Base-by-base conservation (phyloP, 2,329 filamentous ascomycete genomes). In the Alternaria infectoria region DNA sequence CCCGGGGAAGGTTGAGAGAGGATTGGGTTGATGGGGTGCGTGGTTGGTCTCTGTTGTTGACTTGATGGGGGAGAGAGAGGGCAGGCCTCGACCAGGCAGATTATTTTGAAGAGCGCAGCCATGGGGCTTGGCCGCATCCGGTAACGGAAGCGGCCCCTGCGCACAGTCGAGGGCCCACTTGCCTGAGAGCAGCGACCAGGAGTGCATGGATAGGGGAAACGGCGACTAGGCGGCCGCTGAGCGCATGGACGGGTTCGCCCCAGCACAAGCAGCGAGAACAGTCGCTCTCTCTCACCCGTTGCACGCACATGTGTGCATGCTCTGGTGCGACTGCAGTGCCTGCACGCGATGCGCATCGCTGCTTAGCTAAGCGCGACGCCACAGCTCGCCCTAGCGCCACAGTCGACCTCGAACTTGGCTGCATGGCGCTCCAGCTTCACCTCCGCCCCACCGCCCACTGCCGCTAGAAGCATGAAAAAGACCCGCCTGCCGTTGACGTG, bases 1-100 rank as follows among this genome's bases (percentile, higher is more conserved):
- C 79, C 79, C 79, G 79, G 69, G 64, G 74, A 73, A 71, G 71
- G 74, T 72, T 70, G 70, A 64, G 69, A 69, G 69, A 70, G 73
- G 67, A 63, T 66, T 70, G 67, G 65, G 69, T 73, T 74, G 76
- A 73, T 76, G 74, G 71, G 65, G 67, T 62, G 66, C 57, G 62
- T 68, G 61, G 70, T 66, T 62, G 69, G 68, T 72, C 68, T 73
- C 67, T 75, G 70, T 69, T 59, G 66, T 78, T 77, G 75, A 70
- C 74, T 78, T 74, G 75, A 72, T 70, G 71, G 69, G 67, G 69
- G 62, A 62, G 65, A 70, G 71, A 74, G 73, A 69, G 74, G 71
- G 72, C 67, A 65, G 63, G 52, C 17, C 44, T 47, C 43, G 54
- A 32, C 19, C 55, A 60, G 62, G 59, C 62, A 49, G 62, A 65